These are phyloP conservation scores for Clathrus columnatus DNA, from an alignment of 768 basidiomycete species.

Conservation along the genomic window DNA sequence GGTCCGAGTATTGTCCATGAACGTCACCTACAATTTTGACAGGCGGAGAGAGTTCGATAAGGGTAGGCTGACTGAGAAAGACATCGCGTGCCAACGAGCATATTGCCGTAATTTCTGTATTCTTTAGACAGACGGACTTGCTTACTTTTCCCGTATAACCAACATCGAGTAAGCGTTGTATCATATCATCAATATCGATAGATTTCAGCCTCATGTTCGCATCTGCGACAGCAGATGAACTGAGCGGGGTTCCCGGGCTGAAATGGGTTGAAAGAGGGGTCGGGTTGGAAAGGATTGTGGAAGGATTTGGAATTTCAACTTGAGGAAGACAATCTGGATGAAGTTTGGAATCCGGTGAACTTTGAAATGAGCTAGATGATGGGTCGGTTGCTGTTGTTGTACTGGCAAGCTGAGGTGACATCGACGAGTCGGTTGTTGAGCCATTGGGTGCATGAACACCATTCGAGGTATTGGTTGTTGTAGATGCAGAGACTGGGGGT, in stretches of 20 bases:
- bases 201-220: conserved; percentile 55
- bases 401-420: conserved; percentile 1
- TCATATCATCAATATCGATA: conserved; percentile 97
- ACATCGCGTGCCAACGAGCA: conserved; percentile 95
- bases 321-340: conserved; percentile 25
- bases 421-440: neutral
- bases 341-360: conserved; percentile 29
- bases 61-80: conserved; percentile 91
- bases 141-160: conserved; percentile 98
- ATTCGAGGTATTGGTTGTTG: neutral
- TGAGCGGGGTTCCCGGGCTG: conserved; percentile 32
- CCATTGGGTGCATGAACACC: neutral
- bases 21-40: conserved; percentile 99
- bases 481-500: neutral
- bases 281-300: conserved; percentile 78
- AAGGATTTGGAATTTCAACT: conserved; percentile 71
- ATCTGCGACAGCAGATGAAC: conserved; percentile 28
- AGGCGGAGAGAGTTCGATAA: conserved; percentile 93
- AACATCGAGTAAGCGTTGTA: conserved; percentile 88
- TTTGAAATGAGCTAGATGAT: conserved; percentile 18
- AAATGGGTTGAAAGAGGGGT: conserved; percentile 28
- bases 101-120: conserved; percentile 87
- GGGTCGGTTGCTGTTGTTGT: conserved; percentile 17
- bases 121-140: conserved; percentile 93
- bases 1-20: conserved; percentile 97